Conservation (phyloP, 2,329 filamentous ascomycete genomes). For the Rhinocladiella similis region DNA sequence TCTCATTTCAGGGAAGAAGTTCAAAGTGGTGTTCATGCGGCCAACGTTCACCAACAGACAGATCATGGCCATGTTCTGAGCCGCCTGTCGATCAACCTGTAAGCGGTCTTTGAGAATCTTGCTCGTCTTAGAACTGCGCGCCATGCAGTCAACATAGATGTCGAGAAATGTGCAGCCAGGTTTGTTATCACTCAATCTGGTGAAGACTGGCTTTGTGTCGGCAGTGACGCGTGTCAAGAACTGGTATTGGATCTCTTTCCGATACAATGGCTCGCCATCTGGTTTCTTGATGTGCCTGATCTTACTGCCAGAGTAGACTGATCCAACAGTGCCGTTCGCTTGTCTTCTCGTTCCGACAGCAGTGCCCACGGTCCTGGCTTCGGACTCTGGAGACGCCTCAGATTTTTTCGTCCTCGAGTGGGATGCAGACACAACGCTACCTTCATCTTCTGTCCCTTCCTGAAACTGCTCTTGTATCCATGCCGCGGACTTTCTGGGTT, state of each 20-base stretch:
- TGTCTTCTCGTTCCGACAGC: conserved; percentile 57
- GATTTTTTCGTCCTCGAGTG: conserved; percentile 25
- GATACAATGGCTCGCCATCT: conserved; percentile 66
- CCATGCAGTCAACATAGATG: conserved; percentile 98
- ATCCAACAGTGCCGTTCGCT: conserved; percentile 65
- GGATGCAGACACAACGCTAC: conserved; percentile 23
- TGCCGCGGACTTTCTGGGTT: conserved; percentile 25
- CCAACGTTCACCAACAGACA: conserved; percentile 96
- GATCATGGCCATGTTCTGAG: conserved; percentile 99
- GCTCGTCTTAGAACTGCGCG: conserved; percentile 96
- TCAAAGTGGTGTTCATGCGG: conserved; percentile 97
- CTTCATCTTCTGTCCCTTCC: conserved; percentile 30
- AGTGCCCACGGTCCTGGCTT: conserved; percentile 24
- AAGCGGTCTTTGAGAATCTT: conserved; percentile 98
- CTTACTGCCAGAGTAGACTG: conserved; percentile 68
- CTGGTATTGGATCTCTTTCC: conserved; percentile 67
- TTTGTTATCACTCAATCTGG: conserved; percentile 82
- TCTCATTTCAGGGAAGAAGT: conserved; percentile 99
- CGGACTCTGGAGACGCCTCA: conserved; percentile 26
- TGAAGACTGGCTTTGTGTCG: conserved; percentile 70
- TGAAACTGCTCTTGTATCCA: conserved; percentile 27
- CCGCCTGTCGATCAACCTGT: conserved; percentile 84
- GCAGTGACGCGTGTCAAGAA: conserved; percentile 65
- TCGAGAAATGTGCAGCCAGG: conserved; percentile 81
- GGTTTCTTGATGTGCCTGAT: conserved; percentile 68